A percentile compares a stretch with the other conserved stretches of the same genome.
These are phyloP conservation scores for Ambrosiella beaveri DNA, from an alignment of 2,329 filamentous ascomycete species.

Conservation along the genomic window DNA sequence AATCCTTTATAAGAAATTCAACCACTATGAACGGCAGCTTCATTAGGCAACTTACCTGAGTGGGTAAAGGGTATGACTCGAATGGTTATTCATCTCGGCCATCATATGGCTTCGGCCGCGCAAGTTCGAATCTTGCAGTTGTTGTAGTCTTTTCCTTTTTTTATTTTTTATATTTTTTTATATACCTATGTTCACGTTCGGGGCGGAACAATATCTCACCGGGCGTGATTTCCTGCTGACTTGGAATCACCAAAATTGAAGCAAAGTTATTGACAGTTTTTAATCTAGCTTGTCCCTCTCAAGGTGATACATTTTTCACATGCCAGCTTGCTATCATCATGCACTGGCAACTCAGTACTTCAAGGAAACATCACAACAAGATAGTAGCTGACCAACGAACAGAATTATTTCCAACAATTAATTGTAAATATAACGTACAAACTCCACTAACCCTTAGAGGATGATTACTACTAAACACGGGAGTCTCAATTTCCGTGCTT, in stretches of 20 bases:
- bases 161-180: background rate
- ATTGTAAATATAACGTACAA: constrained; percentile 1
- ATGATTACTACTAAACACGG: background rate
- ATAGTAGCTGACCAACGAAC: background rate
- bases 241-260: too few relatives aligned
- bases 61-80: constrained; percentile 13
- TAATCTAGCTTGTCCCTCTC: too few relatives aligned
- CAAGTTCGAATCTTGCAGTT: constrained; percentile 12
- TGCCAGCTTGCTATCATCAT: too few relatives aligned
- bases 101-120: constrained; percentile 12
- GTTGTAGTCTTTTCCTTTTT: constrained; percentile 5
- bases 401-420: background rate
- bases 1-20: too few relatives aligned
- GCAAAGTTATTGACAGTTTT: too few relatives aligned
- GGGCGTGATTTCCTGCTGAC: too few relatives aligned
- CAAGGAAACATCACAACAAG: background rate
- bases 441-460: background rate
- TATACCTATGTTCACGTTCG: background rate
- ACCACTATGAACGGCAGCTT: background rate
- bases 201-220: too few relatives aligned
- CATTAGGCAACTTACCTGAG: constrained; percentile 11
- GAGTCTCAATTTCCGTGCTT: background rate
- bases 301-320: too few relatives aligned
- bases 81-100: constrained; percentile 8
- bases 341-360: too few relatives aligned